Conservation (phyloP, 768 basidiomycete species). For the Butyriboletus loyo region DNA sequence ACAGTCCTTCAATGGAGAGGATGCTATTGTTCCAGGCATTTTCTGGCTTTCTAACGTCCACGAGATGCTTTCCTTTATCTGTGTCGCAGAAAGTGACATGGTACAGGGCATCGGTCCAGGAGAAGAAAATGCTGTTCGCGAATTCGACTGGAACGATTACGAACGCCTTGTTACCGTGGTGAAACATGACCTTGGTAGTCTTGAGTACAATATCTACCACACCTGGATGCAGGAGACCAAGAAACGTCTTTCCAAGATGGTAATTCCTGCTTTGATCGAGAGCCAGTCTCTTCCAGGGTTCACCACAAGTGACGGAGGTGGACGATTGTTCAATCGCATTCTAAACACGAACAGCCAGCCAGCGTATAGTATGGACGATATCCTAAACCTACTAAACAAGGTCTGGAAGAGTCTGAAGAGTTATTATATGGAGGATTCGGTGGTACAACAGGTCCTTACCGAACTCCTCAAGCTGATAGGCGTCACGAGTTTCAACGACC, state of each 20-base stretch:
- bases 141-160: constrained; percentile 96
- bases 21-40: constrained; percentile 92
- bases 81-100: constrained; percentile 98
- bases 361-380: constrained; percentile 98
- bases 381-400: constrained; percentile 93
- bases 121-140: constrained; percentile 85
- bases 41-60: constrained; percentile 99
- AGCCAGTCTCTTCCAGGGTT: constrained; percentile 97
- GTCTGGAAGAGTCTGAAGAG: constrained; percentile 98
- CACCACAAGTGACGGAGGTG: constrained; percentile 91
- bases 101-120: constrained; percentile 96
- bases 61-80: constrained; percentile 98
- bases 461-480: constrained; percentile 95
- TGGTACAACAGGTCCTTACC: constrained; percentile 92
- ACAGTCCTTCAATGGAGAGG: constrained; percentile 89
- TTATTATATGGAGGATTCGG: constrained; percentile 97
- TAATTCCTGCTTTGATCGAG: constrained; percentile 97
- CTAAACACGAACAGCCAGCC: constrained; percentile 83
- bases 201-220: constrained; percentile 99
- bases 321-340: constrained; percentile 90
- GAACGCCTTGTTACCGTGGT: constrained; percentile 96
- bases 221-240: constrained; percentile 99
- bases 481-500: constrained; percentile 96
- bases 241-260: constrained; percentile 94
- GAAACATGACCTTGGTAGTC: constrained; percentile 95